Conservation (phyloP, 1,139 yeast species). For the Taphrina deformans region DNA sequence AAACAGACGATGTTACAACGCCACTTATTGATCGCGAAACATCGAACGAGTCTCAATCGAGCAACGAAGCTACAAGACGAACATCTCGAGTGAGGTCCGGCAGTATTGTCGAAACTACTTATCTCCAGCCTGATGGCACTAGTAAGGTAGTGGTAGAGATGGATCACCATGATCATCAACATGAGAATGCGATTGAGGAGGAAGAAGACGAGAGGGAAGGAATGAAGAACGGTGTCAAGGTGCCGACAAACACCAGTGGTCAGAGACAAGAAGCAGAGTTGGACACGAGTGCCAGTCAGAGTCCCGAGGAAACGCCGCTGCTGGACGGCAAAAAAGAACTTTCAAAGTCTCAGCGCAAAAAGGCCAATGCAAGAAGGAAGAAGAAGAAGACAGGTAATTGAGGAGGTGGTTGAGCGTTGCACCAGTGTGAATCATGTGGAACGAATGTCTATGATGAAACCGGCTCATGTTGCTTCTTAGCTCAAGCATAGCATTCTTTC, state of each 20-base stretch:
- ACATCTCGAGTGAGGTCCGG: constrained; percentile 26
- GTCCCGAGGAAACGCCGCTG: constrained; percentile 17
- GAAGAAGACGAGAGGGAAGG: constrained; percentile 4
- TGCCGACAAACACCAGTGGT: not conserved
- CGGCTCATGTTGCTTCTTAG: too few species aligned
- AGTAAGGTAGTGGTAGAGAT: constrained; percentile 28
- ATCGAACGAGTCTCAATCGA: not conserved
- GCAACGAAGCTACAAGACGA: not conserved
- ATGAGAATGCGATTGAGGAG: constrained; percentile 24
- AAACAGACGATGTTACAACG: not conserved
- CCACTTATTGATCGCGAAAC: not conserved
- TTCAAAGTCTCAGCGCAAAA: constrained; percentile 9
- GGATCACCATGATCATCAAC: constrained; percentile 16
- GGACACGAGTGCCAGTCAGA: constrained; percentile 12
- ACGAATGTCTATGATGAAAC: not conserved
- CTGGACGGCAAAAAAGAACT: not conserved
- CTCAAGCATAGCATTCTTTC: too few species aligned
- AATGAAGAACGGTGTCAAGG: constrained; percentile 17
- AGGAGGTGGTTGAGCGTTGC: not conserved
- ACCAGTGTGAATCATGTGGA: not conserved
- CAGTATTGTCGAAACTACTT: constrained; percentile 29
- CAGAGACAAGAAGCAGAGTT: not conserved
- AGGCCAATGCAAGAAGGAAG: constrained; percentile 3
- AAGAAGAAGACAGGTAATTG: not conserved
- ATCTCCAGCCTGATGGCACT: constrained; percentile 24